Conservation (phyloP, 208 protist species). For the Trypanosoma cruzi region DNA sequence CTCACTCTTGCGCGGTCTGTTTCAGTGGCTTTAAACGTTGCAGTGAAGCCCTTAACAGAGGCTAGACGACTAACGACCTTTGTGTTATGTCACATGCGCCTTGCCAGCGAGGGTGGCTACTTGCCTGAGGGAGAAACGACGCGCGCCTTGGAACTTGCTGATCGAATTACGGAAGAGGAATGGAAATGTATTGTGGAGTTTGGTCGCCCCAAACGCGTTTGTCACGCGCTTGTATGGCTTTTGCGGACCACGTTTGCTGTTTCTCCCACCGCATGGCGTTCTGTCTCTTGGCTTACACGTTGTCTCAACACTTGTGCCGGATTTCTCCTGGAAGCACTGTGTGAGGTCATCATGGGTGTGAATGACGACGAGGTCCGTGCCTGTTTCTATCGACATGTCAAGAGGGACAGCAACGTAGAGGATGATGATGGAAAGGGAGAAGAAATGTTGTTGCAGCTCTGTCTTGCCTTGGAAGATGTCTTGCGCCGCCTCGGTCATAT, state of each 20-base stretch:
- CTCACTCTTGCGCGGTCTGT: conserved; percentile 54
- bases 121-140: conserved; percentile 9
- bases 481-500: conserved; percentile 45
- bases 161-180: conserved; percentile 48
- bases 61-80: conserved; percentile 39
- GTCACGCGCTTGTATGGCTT: conserved; percentile 51
- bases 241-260: conserved; percentile 31
- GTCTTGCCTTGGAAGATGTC: conserved; percentile 16
- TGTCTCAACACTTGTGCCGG: conserved; percentile 49
- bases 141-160: conserved; percentile 38
- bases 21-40: conserved; percentile 36
- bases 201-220: conserved; percentile 47
- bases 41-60: conserved; percentile 32
- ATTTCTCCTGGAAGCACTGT: conserved; percentile 61
- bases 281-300: conserved; percentile 41
- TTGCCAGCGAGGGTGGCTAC: conserved; percentile 20
- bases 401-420: conserved; percentile 1
- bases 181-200: conserved; percentile 64
- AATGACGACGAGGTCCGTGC: conserved; percentile 26
- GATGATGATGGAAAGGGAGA: conserved; percentile 12
- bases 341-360: conserved; percentile 51
- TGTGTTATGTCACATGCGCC: conserved; percentile 35
- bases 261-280: background rate
- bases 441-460: conserved; percentile 8
- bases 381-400: background rate